Percentiles rank a stretch among this genome's conserved stretches.
These are phyloP conservation scores for Bolboschoenoplectus hybrid DNA, from an alignment of 202 grass and related monocot genomes.

Conservation along the genomic window DNA sequence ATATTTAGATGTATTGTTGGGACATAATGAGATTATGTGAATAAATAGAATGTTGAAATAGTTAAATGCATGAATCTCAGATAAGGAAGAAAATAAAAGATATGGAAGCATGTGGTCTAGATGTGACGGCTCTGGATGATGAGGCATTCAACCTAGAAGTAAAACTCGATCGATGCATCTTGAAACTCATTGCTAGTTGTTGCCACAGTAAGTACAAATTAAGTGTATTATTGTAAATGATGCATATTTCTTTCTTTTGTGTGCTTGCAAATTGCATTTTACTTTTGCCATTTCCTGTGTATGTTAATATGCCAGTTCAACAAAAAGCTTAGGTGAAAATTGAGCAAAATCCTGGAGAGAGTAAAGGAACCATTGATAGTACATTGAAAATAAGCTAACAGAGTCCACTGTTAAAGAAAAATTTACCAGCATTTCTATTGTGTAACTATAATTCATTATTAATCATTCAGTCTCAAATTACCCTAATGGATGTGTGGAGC, in stretches of 20 bases:
- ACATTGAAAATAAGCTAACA: not conserved
- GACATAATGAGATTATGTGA: not conserved
- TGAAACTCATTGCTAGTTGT: slow-evolving; percentile 89
- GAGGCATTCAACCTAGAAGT: slow-evolving; percentile 86
- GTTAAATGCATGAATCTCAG: slow-evolving; percentile 46
- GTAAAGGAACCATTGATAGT: not conserved
- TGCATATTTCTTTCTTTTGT: not conserved
- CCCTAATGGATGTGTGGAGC: not conserved
- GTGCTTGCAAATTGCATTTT: slow-evolving; percentile 13
- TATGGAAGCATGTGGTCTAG: slow-evolving; percentile 47
- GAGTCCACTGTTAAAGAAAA: not conserved
- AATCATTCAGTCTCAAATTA: not conserved
- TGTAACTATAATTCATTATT: not conserved
- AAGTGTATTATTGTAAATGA: not conserved
- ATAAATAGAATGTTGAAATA: not conserved
- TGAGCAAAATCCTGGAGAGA: not conserved
- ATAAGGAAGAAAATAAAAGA: slow-evolving; percentile 75
- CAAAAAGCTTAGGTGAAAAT: slow-evolving; percentile 11
- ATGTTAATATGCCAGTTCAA: slow-evolving; percentile 15
- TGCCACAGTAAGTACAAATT: slow-evolving; percentile 69
- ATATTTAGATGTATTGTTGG: slow-evolving; percentile 8
- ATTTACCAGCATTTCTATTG: not conserved
- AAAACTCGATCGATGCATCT: slow-evolving; percentile 83
- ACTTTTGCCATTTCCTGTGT: not conserved
- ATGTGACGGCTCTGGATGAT: slow-evolving; percentile 65